Base-by-base conservation (phyloP, 495 filamentous ascomycete genomes). In the Lasiosphaeria ovina region DNA sequence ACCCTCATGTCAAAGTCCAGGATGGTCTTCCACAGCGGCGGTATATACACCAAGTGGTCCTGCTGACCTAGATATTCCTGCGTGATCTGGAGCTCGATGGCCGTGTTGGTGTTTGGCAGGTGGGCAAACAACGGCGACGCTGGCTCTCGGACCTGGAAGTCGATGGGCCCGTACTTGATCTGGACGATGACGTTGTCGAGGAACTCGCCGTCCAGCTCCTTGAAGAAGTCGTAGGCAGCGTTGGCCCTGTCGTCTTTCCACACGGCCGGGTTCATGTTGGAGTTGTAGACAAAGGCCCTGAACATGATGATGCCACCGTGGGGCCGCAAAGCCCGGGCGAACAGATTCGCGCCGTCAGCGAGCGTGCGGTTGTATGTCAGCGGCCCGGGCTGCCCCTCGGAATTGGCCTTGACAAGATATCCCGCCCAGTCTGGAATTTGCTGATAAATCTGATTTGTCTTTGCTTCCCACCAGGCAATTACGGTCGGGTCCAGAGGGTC, bases 51-150 rank as follows among this genome's bases (percentile, higher is more conserved):
- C 1, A 89, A 65, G 66, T 90, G 88, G 31, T 75, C 81, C 64
- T 90, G 87, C 66, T 90, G 88, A 16, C 88, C 88, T 2, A 89
- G 76, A 64, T 90, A 90, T 64, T 90, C 88, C 60, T 88, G 87
- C 0, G 81, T 78, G 34, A 90, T 79, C 65, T 89, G 78, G 8
- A 89, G 72, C 67, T 90, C 88, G 59, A 90, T 84, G 2, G 85
- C 83, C 3, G 76, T 74, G 54, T 72, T 79, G 1, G 87, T 89
- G 33, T 85, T 71, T 48, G 65, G 67, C 8, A 89, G 62, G 63
- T 88, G 80, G n/a, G 85, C 80, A 60, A 91, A 89, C 10, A 91
- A 72, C 0, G 88, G 87, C n/a, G 85, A 89, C 0, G 76, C 63
- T 1, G 88, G 84, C 72, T 91, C 88, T 42, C 87, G 84, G 32